Conservation (phyloP, 2,329 filamentous ascomycete species). For the Orbilia brochopaga region DNA sequence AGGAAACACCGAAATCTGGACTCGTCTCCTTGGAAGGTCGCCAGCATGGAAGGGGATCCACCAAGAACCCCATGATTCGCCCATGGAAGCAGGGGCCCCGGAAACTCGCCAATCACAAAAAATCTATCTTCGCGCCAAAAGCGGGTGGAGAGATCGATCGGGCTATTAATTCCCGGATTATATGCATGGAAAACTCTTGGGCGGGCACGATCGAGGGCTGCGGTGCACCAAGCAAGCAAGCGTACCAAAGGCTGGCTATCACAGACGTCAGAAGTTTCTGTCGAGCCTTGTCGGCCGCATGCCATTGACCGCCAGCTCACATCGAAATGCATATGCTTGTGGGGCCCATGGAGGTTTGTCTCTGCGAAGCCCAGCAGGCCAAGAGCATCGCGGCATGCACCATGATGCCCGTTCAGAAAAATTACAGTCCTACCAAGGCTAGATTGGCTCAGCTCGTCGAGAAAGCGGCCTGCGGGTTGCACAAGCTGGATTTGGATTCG, state of each 20-base stretch:
- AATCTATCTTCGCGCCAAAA: background rate
- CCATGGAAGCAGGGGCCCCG: conserved; percentile 5
- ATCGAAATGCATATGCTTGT: too few species aligned
- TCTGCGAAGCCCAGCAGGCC: too few species aligned
- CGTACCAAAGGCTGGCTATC: too few species aligned
- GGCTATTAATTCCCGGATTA: conserved; percentile 27
- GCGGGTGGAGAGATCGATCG: conserved; percentile 33
- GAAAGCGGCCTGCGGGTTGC: conserved; percentile 19
- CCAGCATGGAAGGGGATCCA: conserved; percentile 13
- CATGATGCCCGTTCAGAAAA: background rate
- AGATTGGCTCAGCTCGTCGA: conserved; percentile 4
- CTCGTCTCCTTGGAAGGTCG: conserved; percentile 41
- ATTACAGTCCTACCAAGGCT: background rate
- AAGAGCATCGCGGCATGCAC: too few species aligned
- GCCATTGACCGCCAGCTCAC: too few species aligned
- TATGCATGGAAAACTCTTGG: background rate
- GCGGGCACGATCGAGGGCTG: too few species aligned
- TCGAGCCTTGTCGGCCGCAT: too few species aligned
- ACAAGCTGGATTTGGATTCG: conserved; percentile 18
- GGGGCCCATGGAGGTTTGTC: too few species aligned
- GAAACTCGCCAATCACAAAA: conserved; percentile 12
- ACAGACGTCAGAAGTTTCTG: too few species aligned
- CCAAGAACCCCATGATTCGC: background rate
- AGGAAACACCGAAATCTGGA: conserved; percentile 46
- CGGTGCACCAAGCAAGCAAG: too few species aligned